phyloP scores from a whole-genome alignment of 1,139 yeast genomes.

The Meyerozyma smithsonii region DNA sequence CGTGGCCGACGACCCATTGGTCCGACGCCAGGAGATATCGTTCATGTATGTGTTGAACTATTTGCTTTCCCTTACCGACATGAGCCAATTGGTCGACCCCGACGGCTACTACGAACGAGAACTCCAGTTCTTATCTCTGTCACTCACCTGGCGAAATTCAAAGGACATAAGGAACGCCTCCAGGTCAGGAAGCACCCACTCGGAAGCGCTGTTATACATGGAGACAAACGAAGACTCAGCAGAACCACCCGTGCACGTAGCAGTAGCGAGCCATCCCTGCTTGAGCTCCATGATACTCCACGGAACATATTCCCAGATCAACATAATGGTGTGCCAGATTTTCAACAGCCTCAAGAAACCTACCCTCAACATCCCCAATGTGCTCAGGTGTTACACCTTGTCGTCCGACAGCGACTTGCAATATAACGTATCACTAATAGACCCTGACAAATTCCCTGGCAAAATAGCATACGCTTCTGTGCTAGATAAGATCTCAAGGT shows the following conservation, averaged over 20 bases:
- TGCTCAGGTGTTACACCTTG: conserved; percentile 5
- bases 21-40: conserved; percentile 32
- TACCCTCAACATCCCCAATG: conserved; percentile 5
- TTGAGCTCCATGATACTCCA: conserved; percentile 23
- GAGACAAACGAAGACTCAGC: not conserved
- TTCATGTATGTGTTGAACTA: conserved; percentile 27
- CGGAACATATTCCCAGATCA: conserved; percentile 22
- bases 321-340: conserved; percentile 5
- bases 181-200: conserved; percentile 20
- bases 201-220: not conserved
- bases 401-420: conserved; percentile 11
- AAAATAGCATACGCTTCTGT: conserved; percentile 15
- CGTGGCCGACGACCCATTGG: conserved; percentile 8
- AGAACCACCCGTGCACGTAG: not conserved
- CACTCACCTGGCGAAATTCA: conserved; percentile 21
- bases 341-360: conserved; percentile 7
- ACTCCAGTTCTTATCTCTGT: conserved; percentile 16
- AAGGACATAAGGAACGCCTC: conserved; percentile 24
- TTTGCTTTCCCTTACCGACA: conserved; percentile 17
- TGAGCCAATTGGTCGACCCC: conserved; percentile 20
- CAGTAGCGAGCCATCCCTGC: not conserved
- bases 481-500: conserved; percentile 14
- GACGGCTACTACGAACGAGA: conserved; percentile 17
- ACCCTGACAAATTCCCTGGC: conserved; percentile 16
- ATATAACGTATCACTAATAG: conserved; percentile 11